Base-by-base conservation (phyloP, 148 eudicot genomes). In the Rhododendron mucronatum region DNA sequence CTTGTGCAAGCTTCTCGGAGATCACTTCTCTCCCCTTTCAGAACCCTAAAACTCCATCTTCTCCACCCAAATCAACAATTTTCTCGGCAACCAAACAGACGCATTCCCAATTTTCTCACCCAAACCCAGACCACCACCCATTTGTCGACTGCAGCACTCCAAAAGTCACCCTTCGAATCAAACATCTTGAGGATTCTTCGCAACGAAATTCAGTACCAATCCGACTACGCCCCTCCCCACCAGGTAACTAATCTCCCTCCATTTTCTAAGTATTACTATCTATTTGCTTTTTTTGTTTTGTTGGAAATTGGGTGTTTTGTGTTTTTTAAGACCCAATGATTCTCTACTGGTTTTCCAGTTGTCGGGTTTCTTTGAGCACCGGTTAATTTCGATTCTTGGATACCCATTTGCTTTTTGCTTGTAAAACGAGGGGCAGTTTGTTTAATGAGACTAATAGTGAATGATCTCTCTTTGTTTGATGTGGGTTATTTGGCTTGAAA, bases 171-270 rank as follows among this genome's bases (percentile, higher is more conserved):
- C 3, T 65, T 81, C 55, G 87, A 87, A 65, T 84, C 85, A 14
- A 89, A 87, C 75, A 77, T 89, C 7, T 33, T 84, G 18, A 82
- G 90, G 37, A 39, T 87, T 78, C 71, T 87, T 41, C 83, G 87
- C 28, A 51, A 80, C 28, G 89, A 89, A 85, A 89, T 87, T 45
- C 82, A 84, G 28, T 81, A 86, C 86, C 85, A 86, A 5, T 48
- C 79, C 44, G 88, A 86, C n/a, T 89, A 87, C 69, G 87, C 87
- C 82, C 89, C 89, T 75, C 87, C 89, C 78, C 88, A 84, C 73
- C 85, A 87, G 90, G 90, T 84, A 26, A 23, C 21, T 23, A 23
- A 51, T 20, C 35, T 39, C 30, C 15, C 78, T 13, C 77, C 44
- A 41, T 63, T 78, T 63, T 26, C 39, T 16, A 11, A 50, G 13